phyloP scores from a whole-genome alignment of 106 monocot species.

The Iris macrosiphon region DNA sequence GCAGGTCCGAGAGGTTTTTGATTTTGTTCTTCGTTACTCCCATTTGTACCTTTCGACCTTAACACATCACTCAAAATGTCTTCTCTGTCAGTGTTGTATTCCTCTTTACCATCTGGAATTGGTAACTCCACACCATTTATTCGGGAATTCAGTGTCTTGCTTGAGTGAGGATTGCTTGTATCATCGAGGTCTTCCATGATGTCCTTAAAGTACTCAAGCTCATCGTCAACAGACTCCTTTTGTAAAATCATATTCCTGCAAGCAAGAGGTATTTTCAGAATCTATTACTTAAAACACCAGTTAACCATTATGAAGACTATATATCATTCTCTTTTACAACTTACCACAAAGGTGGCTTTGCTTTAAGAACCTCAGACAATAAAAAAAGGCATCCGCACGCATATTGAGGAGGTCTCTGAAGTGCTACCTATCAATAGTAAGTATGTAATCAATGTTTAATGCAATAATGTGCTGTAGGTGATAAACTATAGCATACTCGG shows the following conservation, averaged over 20 bases:
- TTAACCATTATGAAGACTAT: neutral
- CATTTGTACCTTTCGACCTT: neutral
- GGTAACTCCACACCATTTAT: neutral
- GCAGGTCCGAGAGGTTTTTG: constrained; percentile 8
- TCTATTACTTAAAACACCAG: neutral
- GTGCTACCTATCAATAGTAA: constrained; percentile 42
- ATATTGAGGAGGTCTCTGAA: constrained; percentile 80
- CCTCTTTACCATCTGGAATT: constrained; percentile 2
- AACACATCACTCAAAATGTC: constrained; percentile 8
- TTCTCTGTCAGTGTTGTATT: constrained; percentile 13
- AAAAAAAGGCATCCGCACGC: constrained; percentile 83
- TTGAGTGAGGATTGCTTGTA: neutral
- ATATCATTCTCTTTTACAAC: neutral
- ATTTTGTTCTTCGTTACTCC: constrained; percentile 11
- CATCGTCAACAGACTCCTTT: constrained; percentile 83
- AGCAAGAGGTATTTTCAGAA: constrained; percentile 23
- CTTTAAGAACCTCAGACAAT: constrained; percentile 82
- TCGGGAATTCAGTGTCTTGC: constrained; percentile 1
- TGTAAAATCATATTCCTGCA: constrained; percentile 71
- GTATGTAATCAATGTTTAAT: constrained; percentile 1
- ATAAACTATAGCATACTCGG: too few species aligned
- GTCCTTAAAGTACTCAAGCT: constrained; percentile 84
- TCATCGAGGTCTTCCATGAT: constrained; percentile 49
- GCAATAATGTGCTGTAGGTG: too few species aligned
- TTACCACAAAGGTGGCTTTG: constrained; percentile 79